Conservation (phyloP, 2,329 filamentous ascomycete species). For the Capronia americana region DNA sequence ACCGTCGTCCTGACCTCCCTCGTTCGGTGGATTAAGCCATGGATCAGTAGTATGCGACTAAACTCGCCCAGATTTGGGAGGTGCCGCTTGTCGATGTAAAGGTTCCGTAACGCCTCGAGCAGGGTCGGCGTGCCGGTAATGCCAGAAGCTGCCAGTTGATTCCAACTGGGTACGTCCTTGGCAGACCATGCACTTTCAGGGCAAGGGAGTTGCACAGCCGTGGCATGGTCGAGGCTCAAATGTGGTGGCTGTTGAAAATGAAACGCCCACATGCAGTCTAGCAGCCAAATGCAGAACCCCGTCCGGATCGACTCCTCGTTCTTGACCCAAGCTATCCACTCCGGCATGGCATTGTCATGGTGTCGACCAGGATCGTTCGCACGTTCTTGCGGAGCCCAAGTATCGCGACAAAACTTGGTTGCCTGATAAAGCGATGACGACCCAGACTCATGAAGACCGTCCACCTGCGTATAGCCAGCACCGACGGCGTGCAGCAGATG, state of each 20-base stretch:
- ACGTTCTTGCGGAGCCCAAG: slow-evolving; percentile 33
- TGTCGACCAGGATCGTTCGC: too few relatives aligned
- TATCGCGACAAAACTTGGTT: slow-evolving; percentile 18
- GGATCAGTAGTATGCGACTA: too few relatives aligned
- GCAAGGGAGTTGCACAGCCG: slow-evolving; percentile 47
- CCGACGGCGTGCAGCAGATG: too few relatives aligned
- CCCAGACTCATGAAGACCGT: slow-evolving; percentile 27
- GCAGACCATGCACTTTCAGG: slow-evolving; percentile 52
- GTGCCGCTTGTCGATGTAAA: too few relatives aligned
- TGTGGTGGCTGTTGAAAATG: slow-evolving; percentile 47
- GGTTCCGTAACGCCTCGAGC: too few relatives aligned
- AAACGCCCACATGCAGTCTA: slow-evolving; percentile 52
- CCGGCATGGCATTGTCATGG: too few relatives aligned
- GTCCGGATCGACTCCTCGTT: slow-evolving; percentile 48
- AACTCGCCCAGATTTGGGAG: too few relatives aligned
- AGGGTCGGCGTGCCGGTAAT: too few relatives aligned
- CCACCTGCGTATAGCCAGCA: background rate
- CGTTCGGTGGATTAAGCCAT: too few relatives aligned
- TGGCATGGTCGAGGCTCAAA: slow-evolving; percentile 49
- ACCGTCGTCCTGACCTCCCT: too few relatives aligned
- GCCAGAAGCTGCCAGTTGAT: too few relatives aligned
- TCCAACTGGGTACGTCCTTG: slow-evolving; percentile 40
- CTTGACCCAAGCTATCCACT: too few relatives aligned
- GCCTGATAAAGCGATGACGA: slow-evolving; percentile 32
- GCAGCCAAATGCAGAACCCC: slow-evolving; percentile 52